A percentile compares a stretch with the other conserved stretches of the same genome.
Conservation (phyloP, 2,329 filamentous ascomycete genomes). For the Berkeleyomyces basicola region DNA sequence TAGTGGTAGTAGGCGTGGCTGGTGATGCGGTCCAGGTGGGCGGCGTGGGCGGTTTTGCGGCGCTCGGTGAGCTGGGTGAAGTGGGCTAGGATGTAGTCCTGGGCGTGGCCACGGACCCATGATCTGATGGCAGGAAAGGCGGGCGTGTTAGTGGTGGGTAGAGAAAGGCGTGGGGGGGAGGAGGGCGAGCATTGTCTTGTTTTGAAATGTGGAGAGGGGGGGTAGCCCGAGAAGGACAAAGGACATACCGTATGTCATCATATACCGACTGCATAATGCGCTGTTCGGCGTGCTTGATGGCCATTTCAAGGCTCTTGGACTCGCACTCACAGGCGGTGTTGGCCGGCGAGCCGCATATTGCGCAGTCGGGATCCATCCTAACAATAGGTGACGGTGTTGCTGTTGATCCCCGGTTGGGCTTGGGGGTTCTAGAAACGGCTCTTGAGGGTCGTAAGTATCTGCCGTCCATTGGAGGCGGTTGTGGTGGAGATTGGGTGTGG, state of each 20-base stretch:
- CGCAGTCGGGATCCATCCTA: slow-evolving; percentile 54
- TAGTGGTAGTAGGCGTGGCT: slow-evolving; percentile 41
- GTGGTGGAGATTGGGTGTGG: slow-evolving; percentile 4
- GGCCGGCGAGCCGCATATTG: slow-evolving; percentile 46
- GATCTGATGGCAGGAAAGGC: slow-evolving; percentile 24
- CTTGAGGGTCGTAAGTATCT: slow-evolving; percentile 2
- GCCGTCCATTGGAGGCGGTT: slow-evolving; percentile 17
- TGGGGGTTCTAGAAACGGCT: slow-evolving; percentile 2
- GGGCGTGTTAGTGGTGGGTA: slow-evolving; percentile 2
- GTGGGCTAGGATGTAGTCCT: slow-evolving; percentile 52
- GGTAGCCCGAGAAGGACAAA: neutral
- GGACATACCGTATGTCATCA: slow-evolving; percentile 43
- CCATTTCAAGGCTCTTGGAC: slow-evolving; percentile 45
- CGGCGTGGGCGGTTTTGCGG: slow-evolving; percentile 39
- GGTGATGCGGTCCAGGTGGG: slow-evolving; percentile 39
- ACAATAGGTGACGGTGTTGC: slow-evolving; percentile 22
- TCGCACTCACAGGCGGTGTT: slow-evolving; percentile 46
- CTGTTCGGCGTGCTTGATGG: slow-evolving; percentile 45
- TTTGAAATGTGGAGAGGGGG: neutral
- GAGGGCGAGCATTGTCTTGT: neutral
- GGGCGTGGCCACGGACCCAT: slow-evolving; percentile 49
- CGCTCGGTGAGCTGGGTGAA: slow-evolving; percentile 44
- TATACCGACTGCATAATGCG: slow-evolving; percentile 47
- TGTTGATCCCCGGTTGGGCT: slow-evolving; percentile 2
- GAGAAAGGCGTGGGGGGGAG: neutral